Evolutionary conservation across 2,329 filamentous ascomycete species (phyloP).

Genomic region (Sporothrix brunneoviolacea): DNA sequence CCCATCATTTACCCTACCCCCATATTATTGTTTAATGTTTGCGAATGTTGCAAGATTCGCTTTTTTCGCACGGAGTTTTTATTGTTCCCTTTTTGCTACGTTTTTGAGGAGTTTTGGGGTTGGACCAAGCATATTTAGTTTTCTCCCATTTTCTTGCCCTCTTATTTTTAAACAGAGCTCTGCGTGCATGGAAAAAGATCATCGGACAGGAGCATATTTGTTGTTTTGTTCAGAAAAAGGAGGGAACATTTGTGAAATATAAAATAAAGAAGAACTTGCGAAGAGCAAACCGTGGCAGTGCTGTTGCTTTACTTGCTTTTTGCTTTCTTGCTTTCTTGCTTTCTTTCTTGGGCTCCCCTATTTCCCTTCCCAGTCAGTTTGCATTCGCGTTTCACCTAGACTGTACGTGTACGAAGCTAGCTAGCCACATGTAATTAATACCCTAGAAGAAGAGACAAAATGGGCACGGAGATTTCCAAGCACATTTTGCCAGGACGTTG

Average conservation of each 20-base stretch:
- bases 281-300: background rate
- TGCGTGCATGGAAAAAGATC: slow-evolving; percentile 10
- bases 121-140: too few relatives aligned
- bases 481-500: too few relatives aligned
- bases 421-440: too few relatives aligned
- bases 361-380: too few relatives aligned
- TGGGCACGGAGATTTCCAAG: too few relatives aligned
- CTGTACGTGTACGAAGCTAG: too few relatives aligned
- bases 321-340: background rate
- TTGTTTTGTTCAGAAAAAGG: background rate
- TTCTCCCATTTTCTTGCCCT: background rate
- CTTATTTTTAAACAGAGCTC: background rate
- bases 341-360: background rate
- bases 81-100: background rate
- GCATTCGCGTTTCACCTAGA: too few relatives aligned
- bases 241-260: background rate
- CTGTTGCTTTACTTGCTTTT: background rate
- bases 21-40: background rate
- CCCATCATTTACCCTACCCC: too few relatives aligned
- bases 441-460: too few relatives aligned
- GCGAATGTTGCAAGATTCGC: background rate
- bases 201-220: slow-evolving; percentile 10
- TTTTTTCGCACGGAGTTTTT: too few relatives aligned
- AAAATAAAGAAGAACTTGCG: background rate
- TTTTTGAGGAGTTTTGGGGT: background rate